phyloP scores from a whole-genome alignment of 148 eudicot species.

The Oxyria digyna region DNA sequence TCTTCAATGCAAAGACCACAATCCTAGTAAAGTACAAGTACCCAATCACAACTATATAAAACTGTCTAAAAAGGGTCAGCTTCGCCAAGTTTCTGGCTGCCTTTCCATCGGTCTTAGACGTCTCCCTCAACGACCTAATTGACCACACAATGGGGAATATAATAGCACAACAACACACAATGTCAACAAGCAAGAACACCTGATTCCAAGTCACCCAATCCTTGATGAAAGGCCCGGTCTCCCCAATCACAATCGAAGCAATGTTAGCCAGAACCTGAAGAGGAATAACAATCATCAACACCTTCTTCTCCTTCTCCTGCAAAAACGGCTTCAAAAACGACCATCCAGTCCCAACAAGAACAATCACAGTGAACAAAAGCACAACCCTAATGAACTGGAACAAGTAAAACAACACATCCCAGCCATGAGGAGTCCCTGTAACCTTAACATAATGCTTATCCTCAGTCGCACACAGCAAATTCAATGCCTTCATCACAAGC shows the following conservation, averaged over 20 bases:
- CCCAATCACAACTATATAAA: constrained; percentile 89
- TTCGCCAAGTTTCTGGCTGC: constrained; percentile 88
- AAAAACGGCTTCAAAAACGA: constrained; percentile 87
- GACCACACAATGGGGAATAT: constrained; percentile 95
- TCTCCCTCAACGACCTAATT: constrained; percentile 80
- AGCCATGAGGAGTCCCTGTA: constrained; percentile 86
- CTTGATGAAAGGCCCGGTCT: constrained; percentile 87
- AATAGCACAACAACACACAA: constrained; percentile 77
- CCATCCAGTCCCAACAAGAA: constrained; percentile 91
- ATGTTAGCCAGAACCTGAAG: constrained; percentile 84
- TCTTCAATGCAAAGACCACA: constrained; percentile 75
- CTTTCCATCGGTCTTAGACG: constrained; percentile 94
- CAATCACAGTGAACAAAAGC: constrained; percentile 80
- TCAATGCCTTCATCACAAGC: constrained; percentile 71
- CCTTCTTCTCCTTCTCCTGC: constrained; percentile 97
- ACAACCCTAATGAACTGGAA: constrained; percentile 82
- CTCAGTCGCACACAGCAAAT: constrained; percentile 81
- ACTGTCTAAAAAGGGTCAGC: constrained; percentile 85
- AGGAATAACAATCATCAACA: constrained; percentile 89
- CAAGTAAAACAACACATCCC: constrained; percentile 84
- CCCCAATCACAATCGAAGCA: constrained; percentile 89
- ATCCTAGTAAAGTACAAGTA: constrained; percentile 94
- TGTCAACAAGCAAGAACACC: constrained; percentile 86
- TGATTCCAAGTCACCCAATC: constrained; percentile 99
- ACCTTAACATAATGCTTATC: constrained; percentile 91